Evolutionary conservation across 2,329 filamentous ascomycete species (phyloP).

Genomic region (Eutypella sp.): DNA sequence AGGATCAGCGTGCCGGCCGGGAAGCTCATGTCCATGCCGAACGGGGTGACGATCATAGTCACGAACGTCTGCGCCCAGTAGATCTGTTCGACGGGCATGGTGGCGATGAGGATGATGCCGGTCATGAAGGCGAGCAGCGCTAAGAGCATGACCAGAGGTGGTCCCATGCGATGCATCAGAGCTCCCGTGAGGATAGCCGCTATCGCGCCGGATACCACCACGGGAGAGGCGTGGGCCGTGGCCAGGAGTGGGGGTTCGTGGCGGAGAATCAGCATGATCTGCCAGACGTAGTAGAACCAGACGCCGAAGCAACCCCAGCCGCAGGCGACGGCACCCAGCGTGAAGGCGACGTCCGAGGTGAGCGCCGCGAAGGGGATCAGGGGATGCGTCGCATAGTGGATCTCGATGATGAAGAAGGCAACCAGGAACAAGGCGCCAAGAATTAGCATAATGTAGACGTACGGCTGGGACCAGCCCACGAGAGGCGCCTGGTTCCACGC

Average conservation of each 20-base stretch:
- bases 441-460: slow-evolving; percentile 47
- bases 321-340: slow-evolving; percentile 48
- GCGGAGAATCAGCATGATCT: slow-evolving; percentile 42
- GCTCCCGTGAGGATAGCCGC: slow-evolving; percentile 29
- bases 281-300: slow-evolving; percentile 47
- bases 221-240: slow-evolving; percentile 25
- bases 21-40: slow-evolving; percentile 53
- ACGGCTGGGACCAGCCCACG: slow-evolving; percentile 45
- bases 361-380: slow-evolving; percentile 52
- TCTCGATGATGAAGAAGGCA: slow-evolving; percentile 47
- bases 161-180: slow-evolving; percentile 27
- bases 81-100: slow-evolving; percentile 38
- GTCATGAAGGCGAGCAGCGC: slow-evolving; percentile 19
- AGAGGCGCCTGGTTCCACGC: slow-evolving; percentile 55
- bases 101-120: slow-evolving; percentile 21
- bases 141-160: slow-evolving; percentile 19
- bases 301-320: slow-evolving; percentile 53
- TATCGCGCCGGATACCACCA: slow-evolving; percentile 20
- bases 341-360: slow-evolving; percentile 46
- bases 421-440: slow-evolving; percentile 44
- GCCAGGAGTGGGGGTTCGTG: slow-evolving; percentile 26
- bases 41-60: slow-evolving; percentile 39
- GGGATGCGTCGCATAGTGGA: slow-evolving; percentile 40
- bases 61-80: slow-evolving; percentile 54
- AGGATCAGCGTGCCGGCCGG: slow-evolving; percentile 48